Evolutionary conservation across 2,329 filamentous ascomycete genomes (phyloP), one percentile per base, ranked within the genome.

Genomic region (Davidsoniella virescens): DNA sequence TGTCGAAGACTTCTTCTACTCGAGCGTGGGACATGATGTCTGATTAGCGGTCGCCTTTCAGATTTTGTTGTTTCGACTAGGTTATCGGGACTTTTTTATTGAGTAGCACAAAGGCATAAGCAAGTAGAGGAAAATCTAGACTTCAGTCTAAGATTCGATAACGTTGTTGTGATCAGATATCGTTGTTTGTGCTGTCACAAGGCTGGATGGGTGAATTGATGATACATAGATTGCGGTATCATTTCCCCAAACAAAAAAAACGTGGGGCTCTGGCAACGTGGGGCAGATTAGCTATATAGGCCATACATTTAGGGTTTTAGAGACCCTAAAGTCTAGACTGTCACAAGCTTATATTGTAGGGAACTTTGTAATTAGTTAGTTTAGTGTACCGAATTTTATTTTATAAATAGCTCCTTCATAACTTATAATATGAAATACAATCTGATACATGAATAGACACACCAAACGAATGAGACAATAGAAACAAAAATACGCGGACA

Each of bases 1-100:
- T 80, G 70, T 93, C 87, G 54, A 81, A 86, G 55, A 95, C 82
- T 67, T 96, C 92, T 74, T 98, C 92, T 65, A 96, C 82, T 5
- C 26, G 23, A 54, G 82, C 79, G 70, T 92, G 81, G 42, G 86
- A 84, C 87, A 93, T 92, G 44, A 45, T 38, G 12, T 44, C 41
- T 52, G 44, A 12, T 47, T 18, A 44, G n/a, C 36, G 33, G 37
- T 9, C 12, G 45, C 5, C 16, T 39, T 29, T 48, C 16, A 6
- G 9, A n/a, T 25, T 14, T n/a, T 16, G n/a, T 2, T 7, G 26
- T 10, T 45, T 29, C 10, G 26, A 33, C 17, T 4, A 17, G 41
- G 41, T 17, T 8, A 23, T 41, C 14, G 8, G 25, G 17, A 5
- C 25, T 43, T 17, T 17, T 2, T 18, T 5, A 43, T 18, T 20